Base-by-base conservation (phyloP, 805 yeast species). In the Zygosaccharomyces lentus region DNA sequence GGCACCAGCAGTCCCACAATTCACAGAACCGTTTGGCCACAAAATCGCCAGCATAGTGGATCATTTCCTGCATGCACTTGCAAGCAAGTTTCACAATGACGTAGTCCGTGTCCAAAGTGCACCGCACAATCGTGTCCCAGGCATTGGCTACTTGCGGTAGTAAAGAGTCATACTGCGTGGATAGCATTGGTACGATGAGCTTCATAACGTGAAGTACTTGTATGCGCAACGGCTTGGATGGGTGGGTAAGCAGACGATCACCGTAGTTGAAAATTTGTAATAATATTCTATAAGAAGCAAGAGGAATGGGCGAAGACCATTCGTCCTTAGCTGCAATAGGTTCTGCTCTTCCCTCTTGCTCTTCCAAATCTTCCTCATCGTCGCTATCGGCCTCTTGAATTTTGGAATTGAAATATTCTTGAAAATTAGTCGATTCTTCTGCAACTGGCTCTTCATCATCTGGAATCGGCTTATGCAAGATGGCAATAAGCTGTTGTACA, bases 281-380 rank as follows among this genome's bases (percentile, higher is more conserved):
- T 1, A 86, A 65, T 2, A 82, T 67, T 32, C 65, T 61, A 61
- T 87, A 91, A 0, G 84, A 67, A 2, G 72, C 66, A 34, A 74
- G 68, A 0, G 95, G 85, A 0, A 90, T 68, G 0, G 82, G 80
- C 0, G 91, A 82, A 0, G 59, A 53, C 96, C 96, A 89, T 26
- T 71, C 70, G 3, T 45, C 30, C 13, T 50, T 37, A 9, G 52
- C 55, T 26, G 42, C 58, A 7, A 52, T 54, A n/a, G 59, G 61
- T 1, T 45, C 51, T 0, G 44, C 43, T 17, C 50, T 54, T 5
- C 52, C 61, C 12, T 29, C 48, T 9, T 47, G 53, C n/a, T 41
- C 53, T 8, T 34, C 46, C 2, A 34, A 54, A 7, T 51, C 58
- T 2, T 55, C 64, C 25, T 51, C 57, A 34, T 68, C 76, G 16